These are phyloP conservation scores for Aspergillus piperis DNA, from an alignment of 2,329 filamentous ascomycete species.

Conservation along the genomic window DNA sequence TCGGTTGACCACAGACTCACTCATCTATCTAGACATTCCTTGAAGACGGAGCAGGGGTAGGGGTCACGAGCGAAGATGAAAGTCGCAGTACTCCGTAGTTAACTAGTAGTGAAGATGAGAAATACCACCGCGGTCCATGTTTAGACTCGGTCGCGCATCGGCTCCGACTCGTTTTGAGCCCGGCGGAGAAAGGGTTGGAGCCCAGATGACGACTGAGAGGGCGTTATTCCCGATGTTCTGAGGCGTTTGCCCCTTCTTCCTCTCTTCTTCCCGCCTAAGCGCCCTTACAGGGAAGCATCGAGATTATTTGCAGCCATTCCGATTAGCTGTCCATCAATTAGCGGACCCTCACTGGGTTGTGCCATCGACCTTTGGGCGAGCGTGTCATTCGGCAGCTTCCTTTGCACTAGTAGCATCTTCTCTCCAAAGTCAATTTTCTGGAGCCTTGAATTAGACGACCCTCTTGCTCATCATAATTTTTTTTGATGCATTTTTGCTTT, in stretches of 20 bases:
- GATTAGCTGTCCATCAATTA: background rate
- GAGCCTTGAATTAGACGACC: background rate
- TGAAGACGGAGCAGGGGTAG: background rate
- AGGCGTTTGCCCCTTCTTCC: background rate
- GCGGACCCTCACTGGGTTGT: background rate
- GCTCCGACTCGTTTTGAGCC: conserved; percentile 4
- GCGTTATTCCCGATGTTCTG: background rate
- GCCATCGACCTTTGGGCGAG: background rate
- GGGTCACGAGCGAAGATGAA: background rate
- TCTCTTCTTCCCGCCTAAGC: background rate
- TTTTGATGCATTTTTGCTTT: background rate
- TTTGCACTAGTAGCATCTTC: conserved; percentile 4
- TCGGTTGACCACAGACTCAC: background rate
- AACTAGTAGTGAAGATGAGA: background rate
- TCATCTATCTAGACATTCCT: background rate
- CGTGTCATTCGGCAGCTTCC: conserved; percentile 7
- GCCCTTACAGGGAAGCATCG: background rate
- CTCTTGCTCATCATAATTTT: background rate
- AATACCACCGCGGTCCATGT: background rate
- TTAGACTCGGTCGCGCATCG: conserved; percentile 9
- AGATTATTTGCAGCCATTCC: conserved; percentile 1
- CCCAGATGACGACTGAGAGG: background rate
- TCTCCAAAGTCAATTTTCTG: background rate
- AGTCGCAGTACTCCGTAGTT: no score
- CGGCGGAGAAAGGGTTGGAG: background rate